phyloP scores from a whole-genome alignment of 352 stramenopile species.

The Globisporangium mamillatum region DNA sequence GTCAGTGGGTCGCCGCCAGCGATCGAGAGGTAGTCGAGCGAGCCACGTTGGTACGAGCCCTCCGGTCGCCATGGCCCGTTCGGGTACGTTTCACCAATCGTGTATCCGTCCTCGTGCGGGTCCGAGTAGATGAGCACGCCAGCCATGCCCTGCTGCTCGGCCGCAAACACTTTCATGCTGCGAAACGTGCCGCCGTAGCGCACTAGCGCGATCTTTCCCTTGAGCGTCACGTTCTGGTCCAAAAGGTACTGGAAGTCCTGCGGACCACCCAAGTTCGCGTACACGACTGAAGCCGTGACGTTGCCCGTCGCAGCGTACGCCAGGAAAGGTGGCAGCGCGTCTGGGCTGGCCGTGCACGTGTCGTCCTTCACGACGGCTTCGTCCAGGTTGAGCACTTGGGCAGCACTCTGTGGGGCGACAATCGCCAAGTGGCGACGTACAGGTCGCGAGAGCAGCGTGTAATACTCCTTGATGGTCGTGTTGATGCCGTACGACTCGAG shows the following conservation, averaged over 20 bases:
- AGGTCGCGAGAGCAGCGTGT: constrained; percentile 68
- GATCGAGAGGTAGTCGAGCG: constrained; percentile 79
- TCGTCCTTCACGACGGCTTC: constrained; percentile 58
- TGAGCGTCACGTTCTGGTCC: constrained; percentile 57
- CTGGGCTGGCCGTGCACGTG: constrained; percentile 49
- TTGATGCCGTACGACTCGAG: constrained; percentile 65
- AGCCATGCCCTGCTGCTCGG: constrained; percentile 68
- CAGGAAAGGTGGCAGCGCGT: constrained; percentile 72
- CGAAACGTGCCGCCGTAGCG: constrained; percentile 80
- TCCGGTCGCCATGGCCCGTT: constrained; percentile 76
- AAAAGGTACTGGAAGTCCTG: constrained; percentile 81
- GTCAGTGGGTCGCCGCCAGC: constrained; percentile 67
- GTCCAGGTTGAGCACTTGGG: constrained; percentile 52
- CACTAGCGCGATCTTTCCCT: constrained; percentile 80
- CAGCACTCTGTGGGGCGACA: constrained; percentile 29
- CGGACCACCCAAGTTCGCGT: constrained; percentile 85
- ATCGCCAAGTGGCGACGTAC: constrained; percentile 43
- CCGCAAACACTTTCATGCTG: constrained; percentile 83
- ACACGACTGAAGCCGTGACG: constrained; percentile 73
- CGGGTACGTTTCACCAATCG: constrained; percentile 63
- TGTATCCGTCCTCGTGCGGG: constrained; percentile 80
- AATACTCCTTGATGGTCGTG: constrained; percentile 61
- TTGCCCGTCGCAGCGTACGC: constrained; percentile 80
- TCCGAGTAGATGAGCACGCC: constrained; percentile 90
- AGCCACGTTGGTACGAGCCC: constrained; percentile 84